A percentile compares a stretch with the other conserved stretches of the same genome.
These are phyloP conservation scores for Echium plantagineum DNA, from an alignment of 257 asterid genomes.

Conservation along the genomic window DNA sequence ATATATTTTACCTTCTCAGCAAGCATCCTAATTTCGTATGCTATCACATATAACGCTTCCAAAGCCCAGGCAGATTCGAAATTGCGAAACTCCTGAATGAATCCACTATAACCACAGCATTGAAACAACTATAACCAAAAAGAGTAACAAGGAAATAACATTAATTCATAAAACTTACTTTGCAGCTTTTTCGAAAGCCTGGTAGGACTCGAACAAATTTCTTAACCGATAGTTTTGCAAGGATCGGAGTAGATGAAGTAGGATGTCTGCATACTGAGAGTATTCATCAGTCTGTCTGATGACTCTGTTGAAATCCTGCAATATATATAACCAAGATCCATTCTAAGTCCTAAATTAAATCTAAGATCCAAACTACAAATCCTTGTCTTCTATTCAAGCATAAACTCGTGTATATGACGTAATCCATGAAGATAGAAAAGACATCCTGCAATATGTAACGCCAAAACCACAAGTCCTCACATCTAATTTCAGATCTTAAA, in stretches of 20 bases:
- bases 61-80: slow-evolving; percentile 98
- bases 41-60: slow-evolving; percentile 72
- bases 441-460: background rate
- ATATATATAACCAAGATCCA: slow-evolving; percentile 3
- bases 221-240: slow-evolving; percentile 63
- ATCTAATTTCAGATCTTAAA: no score
- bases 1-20: slow-evolving; percentile 67
- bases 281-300: slow-evolving; percentile 65
- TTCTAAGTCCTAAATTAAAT: no score
- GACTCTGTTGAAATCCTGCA: slow-evolving; percentile 75
- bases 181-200: slow-evolving; percentile 80
- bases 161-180: slow-evolving; percentile 47
- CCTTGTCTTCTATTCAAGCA: no score
- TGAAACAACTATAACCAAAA: slow-evolving; percentile 10
- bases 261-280: slow-evolving; percentile 67
- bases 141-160: slow-evolving; percentile 2
- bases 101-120: slow-evolving; percentile 62
- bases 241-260: slow-evolving; percentile 68
- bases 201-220: slow-evolving; percentile 61
- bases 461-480: background rate
- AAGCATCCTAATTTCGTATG: slow-evolving; percentile 81
- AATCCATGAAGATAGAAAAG: no score
- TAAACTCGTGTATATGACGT: no score
- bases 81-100: slow-evolving; percentile 92
- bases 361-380: no score